Percentiles rank a stretch among this genome's conserved stretches.
These are phyloP conservation scores for Podospora fimiseda DNA, from an alignment of 495 filamentous ascomycete genomes.

Conservation along the genomic window DNA sequence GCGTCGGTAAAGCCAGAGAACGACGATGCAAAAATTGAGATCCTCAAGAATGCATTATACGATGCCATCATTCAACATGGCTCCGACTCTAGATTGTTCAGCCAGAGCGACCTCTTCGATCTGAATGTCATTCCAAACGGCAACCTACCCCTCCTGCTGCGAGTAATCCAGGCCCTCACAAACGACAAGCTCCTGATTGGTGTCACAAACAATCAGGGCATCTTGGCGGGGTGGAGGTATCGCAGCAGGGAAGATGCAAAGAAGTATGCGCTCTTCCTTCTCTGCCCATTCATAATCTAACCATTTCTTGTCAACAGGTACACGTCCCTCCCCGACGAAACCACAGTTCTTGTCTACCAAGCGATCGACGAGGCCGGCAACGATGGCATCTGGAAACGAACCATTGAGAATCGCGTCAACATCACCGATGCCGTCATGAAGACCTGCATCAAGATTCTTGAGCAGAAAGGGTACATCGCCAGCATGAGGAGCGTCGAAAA, in stretches of 20 bases:
- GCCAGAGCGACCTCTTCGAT: slow-evolving; percentile 59
- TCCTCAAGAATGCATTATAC: slow-evolving; percentile 32
- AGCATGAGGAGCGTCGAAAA: slow-evolving; percentile 59
- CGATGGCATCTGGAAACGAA: slow-evolving; percentile 83
- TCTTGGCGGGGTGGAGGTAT: slow-evolving; percentile 59
- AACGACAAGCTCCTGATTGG: slow-evolving; percentile 64
- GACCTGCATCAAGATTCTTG: slow-evolving; percentile 69
- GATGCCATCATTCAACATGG: slow-evolving; percentile 27
- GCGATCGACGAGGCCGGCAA: slow-evolving; percentile 74
- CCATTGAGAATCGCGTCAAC: slow-evolving; percentile 65
- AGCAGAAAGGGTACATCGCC: slow-evolving; percentile 51
- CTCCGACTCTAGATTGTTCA: slow-evolving; percentile 50
- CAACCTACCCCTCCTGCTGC: slow-evolving; percentile 51
- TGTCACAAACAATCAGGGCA: slow-evolving; percentile 47
- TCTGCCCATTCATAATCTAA: background rate
- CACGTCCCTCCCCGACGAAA: slow-evolving; percentile 51
- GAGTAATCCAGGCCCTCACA: slow-evolving; percentile 55
- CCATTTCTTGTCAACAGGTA: slow-evolving; percentile 41
- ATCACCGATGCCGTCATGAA: slow-evolving; percentile 72
- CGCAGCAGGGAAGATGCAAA: slow-evolving; percentile 62
- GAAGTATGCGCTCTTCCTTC: slow-evolving; percentile 45
- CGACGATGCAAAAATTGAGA: slow-evolving; percentile 18
- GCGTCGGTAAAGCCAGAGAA: slow-evolving; percentile 12
- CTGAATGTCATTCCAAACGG: slow-evolving; percentile 55
- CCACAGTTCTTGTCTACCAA: slow-evolving; percentile 76